Base-by-base conservation (phyloP, 2,329 filamentous ascomycete species). In the Fusarium sp. region DNA sequence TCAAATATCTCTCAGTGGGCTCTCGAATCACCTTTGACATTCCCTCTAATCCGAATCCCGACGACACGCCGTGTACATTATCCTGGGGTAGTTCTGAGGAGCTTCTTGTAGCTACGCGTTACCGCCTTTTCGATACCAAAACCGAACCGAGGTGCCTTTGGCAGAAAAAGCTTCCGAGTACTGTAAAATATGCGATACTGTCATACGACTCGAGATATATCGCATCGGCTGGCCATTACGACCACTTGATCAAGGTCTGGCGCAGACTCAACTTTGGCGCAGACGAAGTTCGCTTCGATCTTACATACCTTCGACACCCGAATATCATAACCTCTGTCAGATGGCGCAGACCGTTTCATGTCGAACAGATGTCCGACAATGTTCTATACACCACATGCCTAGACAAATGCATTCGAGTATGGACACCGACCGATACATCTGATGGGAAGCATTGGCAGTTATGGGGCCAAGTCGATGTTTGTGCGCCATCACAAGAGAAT, bases 201-300 rank as follows among this genome's bases (percentile, higher is more conserved):
- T 97, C 95, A 2, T 93, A 93, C 67, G 95, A 97, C 77, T 94
- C 93, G 14, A 90, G 90, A 20, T 89, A 97, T 63, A 93, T 98
- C 53, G 95, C 94, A 19, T 94, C 92, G 2, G 87, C 92, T 14
- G 92, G 93, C 41, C 83, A 85, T 49, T 88, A 92, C 75, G 96
- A 98, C 78, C 86, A 90, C 51, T 82, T 98, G 20, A 89, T 97
- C 70, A 98, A 99, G 80, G 87, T 98, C 72, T 99, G 96, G 96
- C 89, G 94, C 67, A 87, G 95, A 53, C 82, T 97, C 24, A 92
- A 91, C 10, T 97, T 95, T 75, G 93, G 93, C 15, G 86, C 89
- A 1, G 90, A 93, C 59, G 91, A 96, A 71, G 91, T 93, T 39
- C 87, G 92, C 57, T 98, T 98, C 79, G 95, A 98, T 73, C 90